Evolutionary conservation across 257 asterid species (phyloP).

Genomic region (Petrea volubilis): DNA sequence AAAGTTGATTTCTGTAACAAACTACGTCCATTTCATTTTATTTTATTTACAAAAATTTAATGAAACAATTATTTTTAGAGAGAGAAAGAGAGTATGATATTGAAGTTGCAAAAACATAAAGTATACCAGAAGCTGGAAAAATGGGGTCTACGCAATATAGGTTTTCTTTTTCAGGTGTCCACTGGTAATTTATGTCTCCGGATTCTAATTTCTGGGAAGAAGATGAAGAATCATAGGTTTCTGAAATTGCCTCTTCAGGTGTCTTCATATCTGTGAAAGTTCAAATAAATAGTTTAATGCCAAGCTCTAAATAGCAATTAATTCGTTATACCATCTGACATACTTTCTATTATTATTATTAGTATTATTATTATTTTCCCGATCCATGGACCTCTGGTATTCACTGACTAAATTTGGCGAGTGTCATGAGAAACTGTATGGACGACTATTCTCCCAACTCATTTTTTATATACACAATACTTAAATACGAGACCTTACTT

Average conservation of each 20-base stretch:
- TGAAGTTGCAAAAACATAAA: too few relatives aligned
- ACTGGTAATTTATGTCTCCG: constrained; percentile 18
- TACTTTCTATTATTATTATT: too few relatives aligned
- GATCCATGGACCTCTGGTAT: too few relatives aligned
- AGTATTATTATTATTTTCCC: too few relatives aligned
- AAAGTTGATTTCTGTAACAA: constrained; percentile 24
- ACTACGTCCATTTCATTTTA: not conserved
- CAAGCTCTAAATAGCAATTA: not conserved
- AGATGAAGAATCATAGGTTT: constrained; percentile 41
- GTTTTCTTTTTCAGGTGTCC: constrained; percentile 42
- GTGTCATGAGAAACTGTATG: too few relatives aligned
- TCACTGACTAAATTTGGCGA: too few relatives aligned
- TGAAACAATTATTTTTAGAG: not conserved
- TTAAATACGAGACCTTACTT: too few relatives aligned
- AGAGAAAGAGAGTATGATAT: not conserved
- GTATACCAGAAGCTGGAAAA: constrained; percentile 49
- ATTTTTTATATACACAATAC: too few relatives aligned
- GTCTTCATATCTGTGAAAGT: constrained; percentile 39
- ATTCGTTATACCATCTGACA: too few relatives aligned
- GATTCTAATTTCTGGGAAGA: constrained; percentile 37
- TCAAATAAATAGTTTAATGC: constrained; percentile 22
- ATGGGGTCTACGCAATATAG: constrained; percentile 45
- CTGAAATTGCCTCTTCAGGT: constrained; percentile 46
- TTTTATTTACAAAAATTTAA: not conserved
- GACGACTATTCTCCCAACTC: too few relatives aligned